Conservation (phyloP, 2,329 filamentous ascomycete genomes). For the Pseudogymnoascus sp. region DNA sequence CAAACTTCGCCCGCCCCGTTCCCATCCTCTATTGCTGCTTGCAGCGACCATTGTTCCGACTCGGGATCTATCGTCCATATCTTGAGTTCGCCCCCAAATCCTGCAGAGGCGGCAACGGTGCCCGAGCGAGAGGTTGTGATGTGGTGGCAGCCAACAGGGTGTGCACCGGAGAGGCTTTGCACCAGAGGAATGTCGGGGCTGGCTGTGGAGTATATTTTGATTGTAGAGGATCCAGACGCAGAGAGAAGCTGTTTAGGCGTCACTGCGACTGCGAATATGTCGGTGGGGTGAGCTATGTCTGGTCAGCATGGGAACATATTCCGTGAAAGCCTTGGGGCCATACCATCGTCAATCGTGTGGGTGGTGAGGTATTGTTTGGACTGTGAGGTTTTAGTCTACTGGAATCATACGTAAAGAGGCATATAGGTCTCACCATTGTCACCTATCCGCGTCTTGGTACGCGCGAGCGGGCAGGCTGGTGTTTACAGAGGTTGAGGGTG, state of each 20-base stretch:
- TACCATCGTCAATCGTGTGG: constrained; percentile 82
- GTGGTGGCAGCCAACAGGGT: constrained; percentile 88
- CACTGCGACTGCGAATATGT: constrained; percentile 76
- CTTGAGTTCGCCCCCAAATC: constrained; percentile 83
- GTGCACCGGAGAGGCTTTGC: constrained; percentile 72
- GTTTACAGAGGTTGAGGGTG: constrained; percentile 2
- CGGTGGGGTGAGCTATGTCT: constrained; percentile 63
- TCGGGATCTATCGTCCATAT: constrained; percentile 62
- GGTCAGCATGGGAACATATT: constrained; percentile 20
- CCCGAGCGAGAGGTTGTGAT: constrained; percentile 64
- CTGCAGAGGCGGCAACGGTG: constrained; percentile 67
- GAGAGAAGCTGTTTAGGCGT: constrained; percentile 70
- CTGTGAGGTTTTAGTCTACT: constrained; percentile 39
- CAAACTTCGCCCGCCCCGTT: constrained; percentile 67
- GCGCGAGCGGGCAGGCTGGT: not conserved
- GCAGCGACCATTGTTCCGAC: constrained; percentile 45
- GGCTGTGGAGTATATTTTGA: constrained; percentile 71
- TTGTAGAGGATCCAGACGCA: constrained; percentile 72
- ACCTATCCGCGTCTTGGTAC: constrained; percentile 14
- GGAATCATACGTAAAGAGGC: constrained; percentile 5
- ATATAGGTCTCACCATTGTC: constrained; percentile 24
- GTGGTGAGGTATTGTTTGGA: constrained; percentile 97
- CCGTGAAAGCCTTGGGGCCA: constrained; percentile 25
- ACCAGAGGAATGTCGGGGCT: constrained; percentile 64
- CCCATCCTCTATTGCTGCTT: constrained; percentile 41